Percentiles rank a stretch among this genome's conserved stretches.
These are phyloP conservation scores for Cryoendolithus antarcticus DNA, from an alignment of 2,329 filamentous ascomycete genomes.

Conservation along the genomic window DNA sequence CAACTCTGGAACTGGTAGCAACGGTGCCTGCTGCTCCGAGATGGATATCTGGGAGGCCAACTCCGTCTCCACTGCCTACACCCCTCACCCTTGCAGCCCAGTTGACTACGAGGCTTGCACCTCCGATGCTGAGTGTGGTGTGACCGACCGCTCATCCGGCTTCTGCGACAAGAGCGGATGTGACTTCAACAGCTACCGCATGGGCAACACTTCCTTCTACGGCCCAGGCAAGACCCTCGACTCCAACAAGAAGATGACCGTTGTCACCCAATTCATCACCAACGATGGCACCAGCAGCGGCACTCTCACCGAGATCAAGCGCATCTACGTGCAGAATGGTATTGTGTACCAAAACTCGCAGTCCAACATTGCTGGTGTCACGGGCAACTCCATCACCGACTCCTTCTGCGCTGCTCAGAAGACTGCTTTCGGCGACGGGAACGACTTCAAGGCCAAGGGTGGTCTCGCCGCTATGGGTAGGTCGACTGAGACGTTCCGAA, in stretches of 20 bases:
- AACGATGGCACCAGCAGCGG: slow-evolving; percentile 38
- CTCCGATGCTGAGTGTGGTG: slow-evolving; percentile 38
- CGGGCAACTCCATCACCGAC: slow-evolving; percentile 44
- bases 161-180: slow-evolving; percentile 58
- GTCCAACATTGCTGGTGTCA: slow-evolving; percentile 33
- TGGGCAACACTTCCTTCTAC: slow-evolving; percentile 53
- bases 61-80: slow-evolving; percentile 50
- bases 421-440: slow-evolving; percentile 20
- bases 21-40: slow-evolving; percentile 54
- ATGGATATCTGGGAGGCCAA: slow-evolving; percentile 65
- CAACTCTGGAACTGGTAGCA: slow-evolving; percentile 22
- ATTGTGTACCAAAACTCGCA: slow-evolving; percentile 44
- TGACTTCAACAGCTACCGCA: slow-evolving; percentile 54
- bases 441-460: slow-evolving; percentile 42
- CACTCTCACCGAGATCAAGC: slow-evolving; percentile 47
- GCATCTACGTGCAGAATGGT: slow-evolving; percentile 54
- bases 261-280: slow-evolving; percentile 56
- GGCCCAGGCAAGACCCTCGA: slow-evolving; percentile 47
- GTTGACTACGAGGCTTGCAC: slow-evolving; percentile 36
- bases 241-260: slow-evolving; percentile 48
- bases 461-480: slow-evolving; percentile 28
- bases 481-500: no score
- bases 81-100: slow-evolving; percentile 51
- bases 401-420: slow-evolving; percentile 39
- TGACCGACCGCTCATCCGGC: slow-evolving; percentile 36